phyloP scores from a whole-genome alignment of 176 grass and related monocot genomes.

The Zea mays region Zm-B73-REFERENCE-NAM-5.0 NC_050100.1:1192501-1193000 shows the following conservation, averaged over 20 bases:
- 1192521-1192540: constrained; percentile 10
- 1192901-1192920: constrained; percentile 39
- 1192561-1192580: background rate
- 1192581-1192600: background rate
- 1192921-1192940: constrained; percentile 37
- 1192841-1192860: constrained; percentile 3
- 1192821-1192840: background rate
- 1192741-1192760: background rate
- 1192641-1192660: background rate
- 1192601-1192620: background rate
- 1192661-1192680: background rate
- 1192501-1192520: background rate
- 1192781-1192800: background rate
- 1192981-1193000: constrained; percentile 38
- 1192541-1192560: background rate
- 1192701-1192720: background rate
- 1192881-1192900: constrained; percentile 19
- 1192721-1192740: background rate
- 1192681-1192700: constrained; percentile 5
- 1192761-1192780: background rate
- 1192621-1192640: background rate
- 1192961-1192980: constrained; percentile 42
- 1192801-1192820: background rate
- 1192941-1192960: constrained; percentile 40
- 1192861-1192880: constrained; percentile 13